Evolutionary conservation across 2,329 filamentous ascomycete species (phyloP), one percentile per base, ranked within the genome.

Genomic region (Ilyonectria mors-panacis): DNA sequence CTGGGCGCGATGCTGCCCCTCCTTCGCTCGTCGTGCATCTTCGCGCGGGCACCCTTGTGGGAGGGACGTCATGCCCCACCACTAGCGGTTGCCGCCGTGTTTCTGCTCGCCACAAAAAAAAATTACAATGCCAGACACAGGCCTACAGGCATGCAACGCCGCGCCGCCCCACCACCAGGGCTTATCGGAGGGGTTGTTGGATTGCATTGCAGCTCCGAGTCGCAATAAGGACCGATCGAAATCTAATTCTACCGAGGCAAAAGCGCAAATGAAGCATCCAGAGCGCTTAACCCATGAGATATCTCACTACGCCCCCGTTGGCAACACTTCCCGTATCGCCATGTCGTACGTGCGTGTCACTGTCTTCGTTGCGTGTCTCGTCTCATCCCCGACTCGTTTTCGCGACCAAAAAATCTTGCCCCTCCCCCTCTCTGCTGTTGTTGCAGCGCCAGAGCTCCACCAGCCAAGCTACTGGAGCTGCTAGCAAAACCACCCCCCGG

Each of bases 21-120:
- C 75, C 66, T 65, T 48, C 71, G 67, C 71, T 59, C 26, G 53
- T 44, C 47, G 45, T 44, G 58, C 58, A 66, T 35, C 56, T 70
- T 68, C 59, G 67, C 65, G 72, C 70, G 66, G 42, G 67, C 59
- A 68, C 69, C 71, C 67, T 73, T 68, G 66, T 72, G 64, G 65
- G 74, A 69, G 64, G 70, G 76, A 78, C 76, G 76, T 78, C 77
- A 79, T 78, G 70, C 75, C 73, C 77, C 76, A 76, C 77, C 70
- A 60, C 63, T 74, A 65, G 66, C 48, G 68, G 58, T 77, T 73
- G 76, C 76, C 76, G 77, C 75, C 73, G 59, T 68, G 35, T 45
- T 63, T 70, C 26, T 54, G 35, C 73, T 67, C 53, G 66, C 67
- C 67, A 67, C 39, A 60, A 42, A 57, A 51, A 28, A 57, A 30